Evolutionary conservation across 148 eudicot genomes (phyloP), one percentile per base, ranked within the genome.

Genomic region (Arbutus unedo): DNA sequence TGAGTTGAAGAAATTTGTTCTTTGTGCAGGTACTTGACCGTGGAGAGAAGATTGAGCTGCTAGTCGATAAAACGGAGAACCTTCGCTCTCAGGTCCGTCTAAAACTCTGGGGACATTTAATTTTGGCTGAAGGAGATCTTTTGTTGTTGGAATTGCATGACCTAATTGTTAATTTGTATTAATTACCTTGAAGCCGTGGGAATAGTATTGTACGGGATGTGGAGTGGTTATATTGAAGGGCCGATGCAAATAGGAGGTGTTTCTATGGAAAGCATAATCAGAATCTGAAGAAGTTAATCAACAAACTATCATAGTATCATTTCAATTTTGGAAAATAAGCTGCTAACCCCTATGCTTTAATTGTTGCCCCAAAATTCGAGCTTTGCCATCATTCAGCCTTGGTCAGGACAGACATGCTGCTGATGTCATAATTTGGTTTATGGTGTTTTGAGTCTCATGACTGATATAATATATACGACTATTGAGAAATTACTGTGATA

Each of bases 21-120:
- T 19, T 23, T 68, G 23, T 80, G 67, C 67, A 84, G 86, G 86
- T 84, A 62, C 86, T 84, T 62, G 86, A 84, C 56, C 86, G 86
- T 80, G 86, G 86, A 84, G 86, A 84, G 60, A 84, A 84, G 83
- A 84, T 84, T 74, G 86, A 84, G 83, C 79, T 84, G 55, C 80
- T 84, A 66, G 86, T 84, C 15, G 86, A 84, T 74, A 84, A 84
- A 80, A 84, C 86, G 2, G 86, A 84, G 64, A 80, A 84, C 74
- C 86, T 84, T 75, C 86, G 86, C 51, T 84, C 79, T 45, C 83
- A 84, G 76, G 86, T 84, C 21, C 51, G 50, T 50, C 74, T 19
- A 62, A 79, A 9, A 8, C 55, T 11, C 15, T 23, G 74, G 54
- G 47, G 62, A 13, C 53, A 21, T 56, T 43, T 64, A 41, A 11